phyloP scores from a whole-genome alignment of 192 early-diverging fungal genomes.

The Piromyces finnis region DNA sequence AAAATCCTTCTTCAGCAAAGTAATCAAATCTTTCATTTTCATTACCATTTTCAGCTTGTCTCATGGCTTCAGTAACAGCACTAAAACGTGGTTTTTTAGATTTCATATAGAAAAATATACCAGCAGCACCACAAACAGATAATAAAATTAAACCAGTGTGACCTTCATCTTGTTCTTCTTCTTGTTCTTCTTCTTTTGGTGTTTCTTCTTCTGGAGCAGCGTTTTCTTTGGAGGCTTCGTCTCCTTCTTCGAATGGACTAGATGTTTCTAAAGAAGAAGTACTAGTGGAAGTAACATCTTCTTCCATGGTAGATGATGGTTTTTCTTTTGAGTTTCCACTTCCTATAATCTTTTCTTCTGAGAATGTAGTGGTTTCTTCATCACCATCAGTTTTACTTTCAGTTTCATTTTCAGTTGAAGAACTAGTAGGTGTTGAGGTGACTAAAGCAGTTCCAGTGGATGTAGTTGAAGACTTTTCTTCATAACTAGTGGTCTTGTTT shows the following conservation, averaged over 20 bases:
- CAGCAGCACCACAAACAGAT: not conserved
- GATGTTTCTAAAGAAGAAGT: too few relatives aligned
- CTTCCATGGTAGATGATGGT: too few relatives aligned
- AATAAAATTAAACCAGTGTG: not conserved
- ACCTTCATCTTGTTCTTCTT: not conserved
- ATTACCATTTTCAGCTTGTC: not conserved
- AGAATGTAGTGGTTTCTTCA: too few relatives aligned
- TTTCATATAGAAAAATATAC: not conserved
- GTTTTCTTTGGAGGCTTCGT: too few relatives aligned
- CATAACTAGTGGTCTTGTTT: not conserved
- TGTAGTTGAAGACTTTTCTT: not conserved
- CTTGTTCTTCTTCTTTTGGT: not conserved
- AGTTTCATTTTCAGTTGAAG: too few relatives aligned
- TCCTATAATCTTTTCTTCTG: too few relatives aligned
- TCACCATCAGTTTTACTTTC: too few relatives aligned
- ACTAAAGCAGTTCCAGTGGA: not conserved
- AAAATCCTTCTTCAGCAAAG: not conserved
- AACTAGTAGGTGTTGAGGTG: too few relatives aligned
- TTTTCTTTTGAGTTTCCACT: not conserved
- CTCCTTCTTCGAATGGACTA: too few relatives aligned
- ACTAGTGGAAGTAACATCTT: too few relatives aligned
- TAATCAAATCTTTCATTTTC: not conserved
- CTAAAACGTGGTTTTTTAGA: not conserved
- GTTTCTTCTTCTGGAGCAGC: not conserved
- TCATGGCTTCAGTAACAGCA: not conserved